Base-by-base conservation (phyloP, 345 rosid genomes). In the Acer yangbiense region DNA sequence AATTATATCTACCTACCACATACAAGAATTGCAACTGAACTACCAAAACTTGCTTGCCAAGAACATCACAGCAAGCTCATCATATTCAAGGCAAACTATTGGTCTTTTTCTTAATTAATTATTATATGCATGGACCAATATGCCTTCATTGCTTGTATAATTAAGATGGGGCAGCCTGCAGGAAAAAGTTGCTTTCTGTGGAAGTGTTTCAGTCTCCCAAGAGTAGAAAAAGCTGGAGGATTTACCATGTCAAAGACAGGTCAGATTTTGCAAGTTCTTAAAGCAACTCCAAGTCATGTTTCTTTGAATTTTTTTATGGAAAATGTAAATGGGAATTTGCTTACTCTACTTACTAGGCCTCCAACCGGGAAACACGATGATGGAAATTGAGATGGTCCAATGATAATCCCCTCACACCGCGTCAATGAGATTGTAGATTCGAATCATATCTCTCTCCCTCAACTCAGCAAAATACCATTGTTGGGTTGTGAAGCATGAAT, bases 31-130 rank as follows among this genome's bases (percentile, higher is more conserved):
- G 78, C 54, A 74, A 35, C 35, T 73, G 21, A 84, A 69, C 83
- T 12, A 79, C 77, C 83, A 54, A 74, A 74, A 73, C 77, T 78
- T 78, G 9, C 9, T 55, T 46, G 55, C 77, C 27, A 66, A 66
- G 79, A 55, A 41, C 46, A 75, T 44, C 25, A 60, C 64, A 61
- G 46, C 60, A 63, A 68, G 17, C 52, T 41, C 27, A 41, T 39
- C 44, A n/a, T n/a, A 35, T 7, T 58, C 21, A 62, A 5, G 23
- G 21, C 75, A 48, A 60, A 68, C 25, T 6, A 54, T 21, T 25
- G 54, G 66, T 79, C 77, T 9, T 63, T 75, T 74, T 78, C 39
- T 35, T 35, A 35, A 12, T 50, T 12, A 50, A 50, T 50, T 50
- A 10, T 50, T 50, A 5, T 23, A 35, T 13, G n/a, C 69, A 35